Evolutionary conservation across 2,329 filamentous ascomycete species (phyloP).

Genomic region (Fonsecaea pedrosoi): DNA sequence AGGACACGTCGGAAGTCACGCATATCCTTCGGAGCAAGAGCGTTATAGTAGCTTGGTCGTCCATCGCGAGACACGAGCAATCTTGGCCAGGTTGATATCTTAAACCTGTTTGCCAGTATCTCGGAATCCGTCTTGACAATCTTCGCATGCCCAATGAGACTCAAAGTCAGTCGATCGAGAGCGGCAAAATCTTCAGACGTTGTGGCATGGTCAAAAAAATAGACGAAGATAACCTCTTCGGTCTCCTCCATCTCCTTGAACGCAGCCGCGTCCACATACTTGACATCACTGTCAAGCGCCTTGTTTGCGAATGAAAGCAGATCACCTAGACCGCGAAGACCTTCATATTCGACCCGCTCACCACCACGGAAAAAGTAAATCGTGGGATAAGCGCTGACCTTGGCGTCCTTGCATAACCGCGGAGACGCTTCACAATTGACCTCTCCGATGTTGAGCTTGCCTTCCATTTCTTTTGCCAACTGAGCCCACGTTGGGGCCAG

Average conservation of each 20-base stretch:
- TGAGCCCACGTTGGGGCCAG: conserved; percentile 90
- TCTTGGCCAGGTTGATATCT: conserved; percentile 96
- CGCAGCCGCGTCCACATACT: conserved; percentile 75
- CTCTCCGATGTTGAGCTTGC: conserved; percentile 87
- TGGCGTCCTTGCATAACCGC: conserved; percentile 89
- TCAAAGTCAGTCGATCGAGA: conserved; percentile 83
- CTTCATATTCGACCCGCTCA: conserved; percentile 91
- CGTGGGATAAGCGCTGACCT: conserved; percentile 80
- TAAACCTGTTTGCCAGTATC: conserved; percentile 79
- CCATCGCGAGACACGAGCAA: conserved; percentile 88
- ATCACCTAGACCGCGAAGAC: conserved; percentile 89
- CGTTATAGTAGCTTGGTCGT: conserved; percentile 86
- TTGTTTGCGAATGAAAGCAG: conserved; percentile 86
- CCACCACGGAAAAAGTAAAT: conserved; percentile 91
- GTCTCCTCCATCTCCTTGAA: conserved; percentile 88
- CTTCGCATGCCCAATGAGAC: conserved; percentile 87
- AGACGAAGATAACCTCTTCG: conserved; percentile 94
- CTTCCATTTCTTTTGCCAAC: conserved; percentile 89
- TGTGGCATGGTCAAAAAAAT: conserved; percentile 96
- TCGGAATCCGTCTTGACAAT: conserved; percentile 89
- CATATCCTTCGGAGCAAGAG: conserved; percentile 88
- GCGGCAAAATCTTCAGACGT: conserved; percentile 90
- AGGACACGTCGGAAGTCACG: conserved; percentile 81
- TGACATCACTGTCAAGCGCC: conserved; percentile 78
- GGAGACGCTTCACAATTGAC: conserved; percentile 91